A percentile compares a stretch with the other conserved stretches of the same genome.
Conservation (phyloP, 2,329 filamentous ascomycete species). For the Cladorrhinum sp. region DNA sequence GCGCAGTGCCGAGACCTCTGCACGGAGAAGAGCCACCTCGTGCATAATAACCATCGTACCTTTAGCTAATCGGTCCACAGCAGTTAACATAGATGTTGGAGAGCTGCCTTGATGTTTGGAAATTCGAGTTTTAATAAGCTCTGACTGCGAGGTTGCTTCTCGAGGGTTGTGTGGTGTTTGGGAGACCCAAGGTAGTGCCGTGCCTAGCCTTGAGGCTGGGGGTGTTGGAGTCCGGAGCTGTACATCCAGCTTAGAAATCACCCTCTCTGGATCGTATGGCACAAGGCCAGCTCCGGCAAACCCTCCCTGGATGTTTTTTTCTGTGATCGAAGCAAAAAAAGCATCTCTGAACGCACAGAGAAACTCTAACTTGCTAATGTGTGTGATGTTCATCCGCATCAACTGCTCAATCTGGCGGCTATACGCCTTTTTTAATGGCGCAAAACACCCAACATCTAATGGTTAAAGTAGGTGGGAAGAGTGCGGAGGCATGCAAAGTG, state of each 20-base stretch:
- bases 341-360: constrained; percentile 8
- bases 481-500: background rate
- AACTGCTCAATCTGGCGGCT: constrained; percentile 11
- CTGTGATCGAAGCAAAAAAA: constrained; percentile 15
- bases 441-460: too few species aligned
- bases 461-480: constrained; percentile 2
- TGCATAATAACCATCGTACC: background rate
- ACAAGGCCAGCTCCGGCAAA: constrained; percentile 17
- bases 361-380: constrained; percentile 15
- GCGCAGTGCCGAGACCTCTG: background rate
- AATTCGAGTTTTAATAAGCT: constrained; percentile 7
- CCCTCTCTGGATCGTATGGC: constrained; percentile 15
- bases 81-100: background rate
- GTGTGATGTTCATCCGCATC: constrained; percentile 9
- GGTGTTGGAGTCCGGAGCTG: constrained; percentile 1
- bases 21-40: constrained; percentile 4
- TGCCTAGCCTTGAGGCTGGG: background rate
- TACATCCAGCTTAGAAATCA: constrained; percentile 8
- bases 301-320: constrained; percentile 15
- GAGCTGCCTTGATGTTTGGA: background rate
- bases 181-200: constrained; percentile 3
- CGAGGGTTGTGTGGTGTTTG: constrained; percentile 2
- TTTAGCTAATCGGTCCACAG: background rate
- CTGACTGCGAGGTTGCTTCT: constrained; percentile 1
- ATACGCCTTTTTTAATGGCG: constrained; percentile 2